Conservation (phyloP, 257 asterid genomes). For the Lantana camara region DNA sequence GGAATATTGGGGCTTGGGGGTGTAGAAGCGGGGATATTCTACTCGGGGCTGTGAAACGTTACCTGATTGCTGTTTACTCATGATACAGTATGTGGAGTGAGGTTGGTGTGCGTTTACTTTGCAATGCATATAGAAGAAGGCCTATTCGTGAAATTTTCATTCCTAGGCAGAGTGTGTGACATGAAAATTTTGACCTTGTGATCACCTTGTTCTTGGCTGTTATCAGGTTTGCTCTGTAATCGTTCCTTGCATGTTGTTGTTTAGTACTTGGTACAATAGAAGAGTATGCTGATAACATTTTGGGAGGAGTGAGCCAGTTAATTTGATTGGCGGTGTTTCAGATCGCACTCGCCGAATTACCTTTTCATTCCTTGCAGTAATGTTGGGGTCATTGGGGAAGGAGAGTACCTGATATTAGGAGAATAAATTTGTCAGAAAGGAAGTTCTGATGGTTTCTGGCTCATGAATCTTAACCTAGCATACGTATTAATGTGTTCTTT, state of each 20-base stretch:
- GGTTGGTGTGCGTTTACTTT: constrained; percentile 6
- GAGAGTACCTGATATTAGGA: not conserved
- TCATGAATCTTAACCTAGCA: not conserved
- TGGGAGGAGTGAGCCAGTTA: not conserved
- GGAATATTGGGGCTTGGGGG: not conserved
- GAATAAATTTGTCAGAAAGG: not conserved
- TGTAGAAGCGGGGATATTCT: not conserved
- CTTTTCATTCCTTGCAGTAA: constrained; percentile 7
- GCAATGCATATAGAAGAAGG: constrained; percentile 12
- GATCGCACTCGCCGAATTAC: not conserved
- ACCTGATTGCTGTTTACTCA: constrained; percentile 3
- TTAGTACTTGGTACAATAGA: constrained; percentile 9
- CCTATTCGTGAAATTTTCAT: not conserved
- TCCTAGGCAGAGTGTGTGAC: not conserved
- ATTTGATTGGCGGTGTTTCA: not conserved
- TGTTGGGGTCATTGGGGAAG: not conserved
- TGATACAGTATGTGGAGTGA: not conserved
- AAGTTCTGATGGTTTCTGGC: not conserved
- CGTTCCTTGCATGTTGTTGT: constrained; percentile 9
- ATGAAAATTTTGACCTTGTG: not conserved
- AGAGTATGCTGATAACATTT: not conserved
- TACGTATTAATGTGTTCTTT: not conserved
- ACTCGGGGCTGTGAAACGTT: not conserved
- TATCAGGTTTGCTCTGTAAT: not conserved
- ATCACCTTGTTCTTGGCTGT: not conserved